Evolutionary conservation across 2,329 filamentous ascomycete genomes (phyloP), one percentile per base, ranked within the genome.

Genomic region (Sporothrix euskadiensis): DNA sequence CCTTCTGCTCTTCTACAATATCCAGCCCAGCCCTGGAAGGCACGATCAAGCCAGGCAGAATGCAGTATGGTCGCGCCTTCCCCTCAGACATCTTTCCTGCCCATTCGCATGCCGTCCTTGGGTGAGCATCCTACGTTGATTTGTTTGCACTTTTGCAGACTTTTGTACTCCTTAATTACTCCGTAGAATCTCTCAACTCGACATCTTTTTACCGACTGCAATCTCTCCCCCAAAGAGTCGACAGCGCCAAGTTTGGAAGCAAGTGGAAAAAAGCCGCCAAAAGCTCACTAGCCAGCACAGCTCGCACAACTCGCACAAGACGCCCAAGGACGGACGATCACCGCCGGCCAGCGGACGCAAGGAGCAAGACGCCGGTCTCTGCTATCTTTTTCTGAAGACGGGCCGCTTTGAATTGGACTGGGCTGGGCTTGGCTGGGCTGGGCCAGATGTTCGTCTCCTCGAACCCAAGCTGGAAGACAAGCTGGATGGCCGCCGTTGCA

Each of bases 21-120:
- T 10, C 30, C 44, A 35, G 44, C 22, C 65, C 65, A 49, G 44
- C 66, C 66, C 19, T 22, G 66, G 63, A 54, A 69, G 66, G 66
- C 66, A 52, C 65, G 12, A 12, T 22, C 66, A 7, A 69, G 66
- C 66, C 47, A 69, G 66, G 66, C 32, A 69, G 47, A 69, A 54
- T 39, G n/a, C 30, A 54, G 66, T 39, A 54, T 39, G 65, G 65
- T 69, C 26, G 44, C 63, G 63, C 66, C 66, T 56, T 69, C 66
- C 47, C 30, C 41, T 52, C 26, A 32, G 41, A 47, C 41, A 32
- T 32, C 41, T 14, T 16, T 49, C 35, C 3, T 30, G 32, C 5
- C 39, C 63, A 39, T 54, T 39, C 30, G 47, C 9, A 56, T 41
- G 30, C 6, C 44, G 39, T 19, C 63, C 8, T 35, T 68, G 26